phyloP scores from a whole-genome alignment of 1,284 basidiomycete species.

The Trametes hirsuta region DNA sequence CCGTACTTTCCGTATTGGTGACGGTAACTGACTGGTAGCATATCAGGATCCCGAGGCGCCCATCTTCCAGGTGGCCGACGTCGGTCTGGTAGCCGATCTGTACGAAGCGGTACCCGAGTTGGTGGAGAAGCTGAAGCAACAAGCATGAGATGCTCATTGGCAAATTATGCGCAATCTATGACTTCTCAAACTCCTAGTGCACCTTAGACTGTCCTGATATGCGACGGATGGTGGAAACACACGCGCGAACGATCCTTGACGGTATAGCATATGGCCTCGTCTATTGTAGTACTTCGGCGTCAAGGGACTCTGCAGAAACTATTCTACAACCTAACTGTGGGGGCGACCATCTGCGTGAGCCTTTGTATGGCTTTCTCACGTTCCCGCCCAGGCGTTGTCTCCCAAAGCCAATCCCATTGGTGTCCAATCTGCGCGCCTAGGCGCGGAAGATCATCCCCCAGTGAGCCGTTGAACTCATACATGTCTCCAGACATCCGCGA shows the following conservation, averaged over 20 bases:
- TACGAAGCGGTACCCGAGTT: slow-evolving; percentile 90
- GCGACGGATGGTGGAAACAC: too few species aligned
- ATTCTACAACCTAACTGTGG: background rate
- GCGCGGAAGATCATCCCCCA: slow-evolving; percentile 21
- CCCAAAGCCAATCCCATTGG: slow-evolving; percentile 34
- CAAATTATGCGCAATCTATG: background rate
- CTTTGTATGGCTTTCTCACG: slow-evolving; percentile 18
- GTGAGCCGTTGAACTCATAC: slow-evolving; percentile 32
- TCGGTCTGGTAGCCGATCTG: slow-evolving; percentile 91
- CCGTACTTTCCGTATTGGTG: background rate
- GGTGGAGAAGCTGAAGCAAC: slow-evolving; percentile 75
- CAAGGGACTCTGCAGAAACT: background rate
- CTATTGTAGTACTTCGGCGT: background rate
- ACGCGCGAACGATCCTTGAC: too few species aligned
- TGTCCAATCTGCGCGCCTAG: slow-evolving; percentile 28
- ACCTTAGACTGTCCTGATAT: too few species aligned
- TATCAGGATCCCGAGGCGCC: slow-evolving; percentile 92
- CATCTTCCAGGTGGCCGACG: slow-evolving; percentile 98
- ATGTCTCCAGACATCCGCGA: slow-evolving; percentile 49
- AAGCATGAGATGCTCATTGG: background rate
- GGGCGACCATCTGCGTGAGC: background rate
- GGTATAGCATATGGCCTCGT: background rate
- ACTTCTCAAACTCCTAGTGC: background rate
- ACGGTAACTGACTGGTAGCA: slow-evolving; percentile 19
- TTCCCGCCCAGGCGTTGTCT: slow-evolving; percentile 28